Percentiles rank a stretch among this genome's conserved stretches.
Conservation (phyloP, 2,329 filamentous ascomycete genomes). For the Talaromyces rugulosus region DNA sequence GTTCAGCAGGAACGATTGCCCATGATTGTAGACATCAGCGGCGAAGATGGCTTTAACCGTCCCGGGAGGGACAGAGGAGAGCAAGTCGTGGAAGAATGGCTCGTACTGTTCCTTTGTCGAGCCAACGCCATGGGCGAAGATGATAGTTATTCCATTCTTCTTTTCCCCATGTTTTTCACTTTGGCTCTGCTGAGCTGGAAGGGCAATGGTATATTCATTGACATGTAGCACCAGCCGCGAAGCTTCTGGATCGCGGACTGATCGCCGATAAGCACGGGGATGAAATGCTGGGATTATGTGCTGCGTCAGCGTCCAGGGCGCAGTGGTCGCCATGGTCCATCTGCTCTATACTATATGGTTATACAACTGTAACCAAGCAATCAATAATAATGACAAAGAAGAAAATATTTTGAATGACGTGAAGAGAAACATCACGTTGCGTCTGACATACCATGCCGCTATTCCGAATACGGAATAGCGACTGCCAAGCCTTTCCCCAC, state of each 20-base stretch:
- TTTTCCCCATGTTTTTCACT: background rate
- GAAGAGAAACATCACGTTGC: background rate
- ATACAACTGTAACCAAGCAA: too few species aligned
- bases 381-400: too few species aligned
- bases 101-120: slow-evolving; percentile 11
- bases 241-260: slow-evolving; percentile 4
- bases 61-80: background rate
- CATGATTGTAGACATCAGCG: slow-evolving; percentile 11
- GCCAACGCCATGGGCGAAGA: slow-evolving; percentile 8
- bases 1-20: slow-evolving; percentile 7
- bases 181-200: background rate
- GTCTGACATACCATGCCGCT: background rate
- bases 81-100: slow-evolving; percentile 7
- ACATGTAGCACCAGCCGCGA: slow-evolving; percentile 7
- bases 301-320: slow-evolving; percentile 6
- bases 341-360: too few species aligned
- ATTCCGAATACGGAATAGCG: too few species aligned
- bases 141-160: slow-evolving; percentile 3
- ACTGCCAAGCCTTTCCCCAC: background rate
- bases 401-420: too few species aligned
- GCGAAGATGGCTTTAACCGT: slow-evolving; percentile 10
- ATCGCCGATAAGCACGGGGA: slow-evolving; percentile 8
- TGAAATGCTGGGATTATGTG: slow-evolving; percentile 8
- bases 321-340: background rate
- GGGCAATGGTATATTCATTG: slow-evolving; percentile 5